A percentile compares a stretch with the other conserved stretches of the same genome.
Conservation (phyloP, 306 rosid genomes). For the Begonia peltatifolia region DNA sequence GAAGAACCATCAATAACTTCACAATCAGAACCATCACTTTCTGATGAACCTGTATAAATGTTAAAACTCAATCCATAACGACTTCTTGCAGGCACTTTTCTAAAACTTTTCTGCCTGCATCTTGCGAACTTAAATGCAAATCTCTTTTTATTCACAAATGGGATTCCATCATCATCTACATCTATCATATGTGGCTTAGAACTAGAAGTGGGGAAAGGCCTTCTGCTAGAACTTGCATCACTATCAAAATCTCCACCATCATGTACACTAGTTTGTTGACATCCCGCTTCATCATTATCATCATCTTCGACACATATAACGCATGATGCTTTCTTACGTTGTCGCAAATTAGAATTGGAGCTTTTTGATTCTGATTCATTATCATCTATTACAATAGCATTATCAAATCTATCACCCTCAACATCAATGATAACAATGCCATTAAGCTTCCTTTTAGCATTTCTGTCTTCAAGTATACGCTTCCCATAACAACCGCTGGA, state of each 20-base stretch:
- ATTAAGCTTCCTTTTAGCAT: slow-evolving; percentile 19
- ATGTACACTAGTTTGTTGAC: slow-evolving; percentile 18
- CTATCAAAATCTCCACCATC: slow-evolving; percentile 61
- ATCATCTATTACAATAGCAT: slow-evolving; percentile 39
- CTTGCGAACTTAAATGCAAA: slow-evolving; percentile 23
- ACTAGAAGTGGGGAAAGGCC: slow-evolving; percentile 19
- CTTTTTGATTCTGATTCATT: slow-evolving; percentile 16
- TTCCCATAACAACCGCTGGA: slow-evolving; percentile 34
- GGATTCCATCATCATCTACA: slow-evolving; percentile 25
- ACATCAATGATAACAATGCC: slow-evolving; percentile 48
- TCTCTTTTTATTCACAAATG: slow-evolving; percentile 21
- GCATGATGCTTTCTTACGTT: slow-evolving; percentile 16
- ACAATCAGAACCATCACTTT: slow-evolving; percentile 68
- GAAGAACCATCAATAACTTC: slow-evolving; percentile 47
- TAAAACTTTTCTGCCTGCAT: slow-evolving; percentile 20
- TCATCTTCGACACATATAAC: slow-evolving; percentile 48
- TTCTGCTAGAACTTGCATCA: slow-evolving; percentile 62
- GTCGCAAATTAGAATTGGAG: slow-evolving; percentile 22
- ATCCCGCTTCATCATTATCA: slow-evolving; percentile 9
- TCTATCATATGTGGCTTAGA: slow-evolving; percentile 10
- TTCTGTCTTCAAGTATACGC: slow-evolving; percentile 6
- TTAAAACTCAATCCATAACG: slow-evolving; percentile 29
- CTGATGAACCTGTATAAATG: slow-evolving; percentile 31
- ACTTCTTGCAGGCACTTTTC: slow-evolving; percentile 26
- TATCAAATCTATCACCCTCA: slow-evolving; percentile 44